Evolutionary conservation across 176 grass and related monocot species (phyloP).

Genomic region (Secale cereale): DNA sequence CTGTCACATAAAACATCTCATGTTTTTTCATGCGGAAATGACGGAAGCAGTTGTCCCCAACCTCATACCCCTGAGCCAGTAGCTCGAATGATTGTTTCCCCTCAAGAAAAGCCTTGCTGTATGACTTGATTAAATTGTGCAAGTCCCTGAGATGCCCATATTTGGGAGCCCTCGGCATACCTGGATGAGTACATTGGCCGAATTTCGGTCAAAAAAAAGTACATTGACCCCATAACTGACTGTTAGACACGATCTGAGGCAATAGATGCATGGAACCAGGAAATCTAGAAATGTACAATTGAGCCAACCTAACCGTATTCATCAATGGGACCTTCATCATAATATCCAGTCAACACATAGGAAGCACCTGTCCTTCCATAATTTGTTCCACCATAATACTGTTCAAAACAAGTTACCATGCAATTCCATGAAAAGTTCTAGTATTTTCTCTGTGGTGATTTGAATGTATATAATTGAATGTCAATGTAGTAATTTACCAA

Average conservation of each 20-base stretch:
- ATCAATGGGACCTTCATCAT: slow-evolving; percentile 88
- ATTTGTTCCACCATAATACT: slow-evolving; percentile 99
- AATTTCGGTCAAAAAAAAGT: background rate
- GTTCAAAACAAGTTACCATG: background rate
- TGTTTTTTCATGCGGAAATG: background rate
- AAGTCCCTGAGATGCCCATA: slow-evolving; percentile 81
- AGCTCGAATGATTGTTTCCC: slow-evolving; percentile 48
- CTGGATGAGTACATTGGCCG: slow-evolving; percentile 36
- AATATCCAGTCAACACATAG: slow-evolving; percentile 82
- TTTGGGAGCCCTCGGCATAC: slow-evolving; percentile 80
- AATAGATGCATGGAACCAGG: background rate
- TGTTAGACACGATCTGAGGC: background rate
- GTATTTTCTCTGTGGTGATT: background rate
- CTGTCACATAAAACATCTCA: background rate
- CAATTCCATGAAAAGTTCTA: slow-evolving; percentile 17
- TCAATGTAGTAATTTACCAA: slow-evolving; percentile 84
- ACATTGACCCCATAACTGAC: slow-evolving; percentile 6
- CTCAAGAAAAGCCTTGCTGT: slow-evolving; percentile 65
- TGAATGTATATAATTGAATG: background rate
- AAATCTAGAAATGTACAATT: slow-evolving; percentile 14
- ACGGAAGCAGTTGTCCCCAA: slow-evolving; percentile 30
- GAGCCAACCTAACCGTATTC: slow-evolving; percentile 65
- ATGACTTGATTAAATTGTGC: slow-evolving; percentile 68
- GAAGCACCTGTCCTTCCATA: slow-evolving; percentile 71
- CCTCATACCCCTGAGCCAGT: slow-evolving; percentile 64